phyloP scores from a whole-genome alignment of 768 basidiomycete species.

The Lyophyllum shimeji region DNA sequence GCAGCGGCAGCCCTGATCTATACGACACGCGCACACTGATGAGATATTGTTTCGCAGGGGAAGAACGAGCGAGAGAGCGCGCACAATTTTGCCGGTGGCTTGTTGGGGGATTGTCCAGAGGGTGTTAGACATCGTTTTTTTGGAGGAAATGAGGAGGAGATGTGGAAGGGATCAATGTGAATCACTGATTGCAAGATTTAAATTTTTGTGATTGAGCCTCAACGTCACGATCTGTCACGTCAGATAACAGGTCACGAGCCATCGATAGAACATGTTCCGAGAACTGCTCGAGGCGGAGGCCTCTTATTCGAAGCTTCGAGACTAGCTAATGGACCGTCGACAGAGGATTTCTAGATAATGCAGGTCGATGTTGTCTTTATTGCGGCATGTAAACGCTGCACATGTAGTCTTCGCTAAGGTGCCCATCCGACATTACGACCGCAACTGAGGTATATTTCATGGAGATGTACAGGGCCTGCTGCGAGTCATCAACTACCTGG shows the following conservation, averaged over 20 bases:
- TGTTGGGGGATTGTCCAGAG: constrained; percentile 51
- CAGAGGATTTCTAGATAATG: background rate
- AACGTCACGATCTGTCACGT: constrained; percentile 6
- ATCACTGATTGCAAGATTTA: background rate
- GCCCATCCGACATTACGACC: too few relatives aligned
- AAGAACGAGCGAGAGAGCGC: constrained; percentile 20
- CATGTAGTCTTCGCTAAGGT: too few relatives aligned
- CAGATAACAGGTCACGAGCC: background rate
- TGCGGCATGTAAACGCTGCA: too few relatives aligned
- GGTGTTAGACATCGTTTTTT: constrained; percentile 55
- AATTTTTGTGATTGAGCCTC: background rate
- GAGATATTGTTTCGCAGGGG: background rate
- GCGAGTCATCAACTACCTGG: too few relatives aligned
- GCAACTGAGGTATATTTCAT: too few relatives aligned
- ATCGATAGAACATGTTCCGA: background rate
- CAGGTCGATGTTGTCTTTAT: too few relatives aligned
- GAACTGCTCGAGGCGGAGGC: background rate
- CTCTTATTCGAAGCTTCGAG: background rate
- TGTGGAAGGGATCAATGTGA: constrained; percentile 8
- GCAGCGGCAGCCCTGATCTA: constrained; percentile 59
- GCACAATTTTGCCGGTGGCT: constrained; percentile 45
- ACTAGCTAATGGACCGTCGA: background rate
- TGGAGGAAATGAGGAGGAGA: constrained; percentile 22
- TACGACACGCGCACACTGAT: background rate
- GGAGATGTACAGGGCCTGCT: too few relatives aligned